These are phyloP conservation scores for Kitagawia praeruptora DNA, from an alignment of 129 eudicot genomes.

Conservation along the genomic window DNA sequence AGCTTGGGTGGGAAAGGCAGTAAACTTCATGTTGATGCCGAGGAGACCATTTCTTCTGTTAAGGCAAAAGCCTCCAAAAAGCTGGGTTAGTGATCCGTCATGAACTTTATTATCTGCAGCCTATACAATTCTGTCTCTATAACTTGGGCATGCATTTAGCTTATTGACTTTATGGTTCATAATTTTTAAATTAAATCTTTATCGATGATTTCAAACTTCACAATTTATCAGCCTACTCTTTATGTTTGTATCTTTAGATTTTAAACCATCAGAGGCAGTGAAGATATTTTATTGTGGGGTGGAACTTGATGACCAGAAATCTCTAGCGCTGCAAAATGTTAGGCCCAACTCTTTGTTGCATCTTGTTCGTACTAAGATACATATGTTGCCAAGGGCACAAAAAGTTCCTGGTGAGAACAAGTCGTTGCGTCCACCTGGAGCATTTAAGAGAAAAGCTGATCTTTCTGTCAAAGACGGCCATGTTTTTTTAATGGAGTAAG, in stretches of 20 bases:
- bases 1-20: constrained; percentile 93
- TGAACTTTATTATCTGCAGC: neutral
- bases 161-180: neutral
- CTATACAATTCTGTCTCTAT: neutral
- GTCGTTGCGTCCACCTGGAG: constrained; percentile 98
- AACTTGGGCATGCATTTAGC: neutral
- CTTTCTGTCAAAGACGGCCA: constrained; percentile 96
- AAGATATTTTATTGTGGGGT: constrained; percentile 69
- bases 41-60: constrained; percentile 69
- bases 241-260: constrained; percentile 38
- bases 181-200: neutral
- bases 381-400: constrained; percentile 76
- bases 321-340: constrained; percentile 76
- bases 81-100: constrained; percentile 41
- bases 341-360: constrained; percentile 83
- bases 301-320: constrained; percentile 79
- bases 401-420: constrained; percentile 90
- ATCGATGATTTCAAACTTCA: neutral
- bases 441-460: constrained; percentile 94
- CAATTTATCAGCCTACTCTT: neutral
- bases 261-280: constrained; percentile 69
- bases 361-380: constrained; percentile 87
- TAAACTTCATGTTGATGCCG: constrained; percentile 86
- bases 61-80: constrained; percentile 90
- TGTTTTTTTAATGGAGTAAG: constrained; percentile 94